Evolutionary conservation across 2,329 filamentous ascomycete genomes (phyloP).

Genomic region (Basipetospora chlamydospora): DNA sequence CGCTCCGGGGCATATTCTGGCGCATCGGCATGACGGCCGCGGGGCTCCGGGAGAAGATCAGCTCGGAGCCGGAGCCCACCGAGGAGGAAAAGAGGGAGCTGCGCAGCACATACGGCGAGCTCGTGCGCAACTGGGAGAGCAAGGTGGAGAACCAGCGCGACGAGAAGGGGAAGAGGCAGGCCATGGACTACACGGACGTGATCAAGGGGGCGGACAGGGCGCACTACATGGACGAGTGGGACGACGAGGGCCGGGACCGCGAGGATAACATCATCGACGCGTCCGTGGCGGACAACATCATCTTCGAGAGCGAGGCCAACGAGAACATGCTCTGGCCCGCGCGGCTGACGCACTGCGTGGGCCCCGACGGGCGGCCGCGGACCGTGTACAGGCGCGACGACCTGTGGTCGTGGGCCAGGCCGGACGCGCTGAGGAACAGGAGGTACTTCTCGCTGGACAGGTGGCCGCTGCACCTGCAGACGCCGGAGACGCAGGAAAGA

Average conservation of each 20-base stretch:
- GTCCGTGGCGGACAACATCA: conserved; percentile 21
- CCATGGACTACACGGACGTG: conserved; percentile 14
- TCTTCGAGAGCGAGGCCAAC: conserved; percentile 29
- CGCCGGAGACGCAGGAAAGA: conserved; percentile 12
- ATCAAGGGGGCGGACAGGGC: conserved; percentile 18
- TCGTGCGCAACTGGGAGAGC: conserved; percentile 7
- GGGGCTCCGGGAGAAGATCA: conserved; percentile 6
- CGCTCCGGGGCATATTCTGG: conserved; percentile 21
- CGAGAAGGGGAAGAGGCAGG: conserved; percentile 5
- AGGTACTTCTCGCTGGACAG: conserved; percentile 30
- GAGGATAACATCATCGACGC: conserved; percentile 8
- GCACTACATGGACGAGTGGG: conserved; percentile 6
- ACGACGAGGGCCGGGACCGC: background rate
- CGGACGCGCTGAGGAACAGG: conserved; percentile 11
- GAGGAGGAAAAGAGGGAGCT: conserved; percentile 7
- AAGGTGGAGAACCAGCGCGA: conserved; percentile 9
- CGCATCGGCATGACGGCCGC: conserved; percentile 22
- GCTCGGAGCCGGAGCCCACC: conserved; percentile 7
- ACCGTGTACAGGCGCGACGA: background rate
- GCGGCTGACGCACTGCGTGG: conserved; percentile 11
- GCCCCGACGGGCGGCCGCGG: background rate
- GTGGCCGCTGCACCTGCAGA: conserved; percentile 31
- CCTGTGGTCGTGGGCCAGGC: conserved; percentile 21
- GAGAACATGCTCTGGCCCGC: conserved; percentile 25
- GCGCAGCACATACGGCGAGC: background rate